Evolutionary conservation across 192 early-diverging fungal species (phyloP), one percentile per base, ranked within the genome.

Genomic region (Mortierella claussenii): DNA sequence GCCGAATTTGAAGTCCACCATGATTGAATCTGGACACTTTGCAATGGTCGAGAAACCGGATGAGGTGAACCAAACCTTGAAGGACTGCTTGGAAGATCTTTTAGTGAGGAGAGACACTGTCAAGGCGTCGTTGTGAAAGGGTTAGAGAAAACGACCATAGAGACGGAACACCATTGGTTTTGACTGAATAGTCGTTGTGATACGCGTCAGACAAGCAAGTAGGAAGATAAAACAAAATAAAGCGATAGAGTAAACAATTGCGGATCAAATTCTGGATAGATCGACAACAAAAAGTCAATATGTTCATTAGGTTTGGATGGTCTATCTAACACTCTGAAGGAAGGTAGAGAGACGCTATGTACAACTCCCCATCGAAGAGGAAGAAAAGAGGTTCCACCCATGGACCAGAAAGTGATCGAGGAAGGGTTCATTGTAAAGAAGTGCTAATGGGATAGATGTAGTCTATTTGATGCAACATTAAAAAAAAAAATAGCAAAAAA

Each of bases 71-170:
- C 21, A 9, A 0, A 2, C 28, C 3, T 46, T 76, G 27, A 61
- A 76, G 59, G 7, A 45, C 2, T 48, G 57, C 12, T 24, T 76
- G 18, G 73, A 76, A 24, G 73, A 76, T 34, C 4, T 76, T 28
- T 6, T 2, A 5, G 12, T 24, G 31, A 51, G 32, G 23, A 36
- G 27, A 11, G 24, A 20, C 48, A n/a, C n/a, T n/a, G n/a, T n/a
- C n/a, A 64, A 62, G 55, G 60, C 69, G 5, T 44, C 45, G 0
- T 46, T 71, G 69, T 71, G n/a, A n/a, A n/a, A n/a, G n/a, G n/a
- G n/a, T n/a, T n/a, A 71, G 37, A 56, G 5, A 7, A 53, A 48
- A 21, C 7, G 21, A 21, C 46, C 13, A 23, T 7, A 48, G n/a
- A 48, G 30, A 58, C 34, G 43, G 27, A 27, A 17, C 18, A 43